Base-by-base conservation (phyloP, 441 rosid species). In the Gossypium davidsonii region DNA sequence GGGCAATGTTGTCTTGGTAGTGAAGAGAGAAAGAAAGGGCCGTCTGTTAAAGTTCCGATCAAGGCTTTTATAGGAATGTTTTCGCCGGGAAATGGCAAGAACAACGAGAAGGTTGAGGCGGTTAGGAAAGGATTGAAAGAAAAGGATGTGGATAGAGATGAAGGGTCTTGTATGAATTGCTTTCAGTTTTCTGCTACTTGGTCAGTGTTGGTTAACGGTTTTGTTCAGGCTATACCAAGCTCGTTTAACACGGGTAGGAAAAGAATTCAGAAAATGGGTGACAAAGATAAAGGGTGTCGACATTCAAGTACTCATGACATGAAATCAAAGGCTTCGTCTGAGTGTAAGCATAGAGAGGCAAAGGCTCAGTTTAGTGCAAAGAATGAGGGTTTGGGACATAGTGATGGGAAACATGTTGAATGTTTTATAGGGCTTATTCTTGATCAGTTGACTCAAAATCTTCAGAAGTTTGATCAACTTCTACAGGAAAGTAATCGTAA, bases 151-250 rank as follows among this genome's bases (percentile, higher is more conserved):
- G 86, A 82, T 68, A 82, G 80, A 78, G 89, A 83, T 0, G 89
- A 85, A 17, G 86, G 78, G 64, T 84, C 95, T 78, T 89, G 99
- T 76, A 37, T 81, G 0, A 91, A 90, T 71, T 93, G 96, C 81
- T 85, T 91, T 77, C 90, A 85, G 76, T 91, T 94, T 84, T 92
- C 93, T 0, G 82, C 89, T 77, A 85, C 90, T 71, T 91, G 93
- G 93, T 88, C 99, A 3, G 72, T 92, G 85, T 78, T 91, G 84
- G 83, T 90, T 31, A 86, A 88, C 74, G 88, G 91, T 58, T 83
- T 95, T 76, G 84, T 84, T 71, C 93, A 89, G 83, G 89, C 91
- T 28, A 77, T 91, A 62, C 97, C 92, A 3, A 74, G 78, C 76
- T 93, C 92, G 0, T 90, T 91, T 59, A 91, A 87, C 76, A 76